Evolutionary conservation across 106 monocot species (phyloP), one percentile per base, ranked within the genome.

Genomic region (Amphibolis antarctica): DNA sequence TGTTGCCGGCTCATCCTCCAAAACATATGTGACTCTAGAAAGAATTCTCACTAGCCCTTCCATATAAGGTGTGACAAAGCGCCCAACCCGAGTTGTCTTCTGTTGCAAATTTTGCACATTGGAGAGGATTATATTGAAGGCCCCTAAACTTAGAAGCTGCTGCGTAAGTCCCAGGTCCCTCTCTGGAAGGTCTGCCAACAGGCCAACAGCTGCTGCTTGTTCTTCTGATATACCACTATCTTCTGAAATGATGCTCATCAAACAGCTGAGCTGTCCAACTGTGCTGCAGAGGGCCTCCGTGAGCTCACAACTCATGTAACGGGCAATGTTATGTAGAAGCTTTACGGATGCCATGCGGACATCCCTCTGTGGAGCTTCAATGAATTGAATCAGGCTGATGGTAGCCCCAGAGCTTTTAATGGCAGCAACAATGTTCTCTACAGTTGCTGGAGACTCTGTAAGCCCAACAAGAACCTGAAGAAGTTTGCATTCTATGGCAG

Each of bases 391-490:
- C 47, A 96, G 59, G 69, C 84, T 96, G 43, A 89, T 82, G 22
- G 71, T 80, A 63, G 94, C 89, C 53, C 94, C 94, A 12, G 89
- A 86, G 71, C 89, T 89, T 62, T 76, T 89, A 21, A 96, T 86
- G 28, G 86, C 86, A 23, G 81, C 63, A 76, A 86, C 86, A 55
- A 89, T 78, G 46, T 71, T 84, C 19, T 19, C 21, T 18, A 86
- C 84, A 10, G 76, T 82, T 28, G 63, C 66, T 9, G 73, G 15
- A 62, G 86, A 86, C 50, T 71, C 80, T 9, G 94, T 86, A 13
- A 96, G 84, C 25, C 86, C 86, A 10, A 86, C 89, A 46, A 96
- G 85, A 0, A 89, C 84, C 46, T 96, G 89, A 53, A 96, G 82
- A 43, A 96, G 86, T 59, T 86, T 82, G 78, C 81, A 83, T 64